Conservation (phyloP, 108 stramenopile species). For the Nitzschia sp. region DNA sequence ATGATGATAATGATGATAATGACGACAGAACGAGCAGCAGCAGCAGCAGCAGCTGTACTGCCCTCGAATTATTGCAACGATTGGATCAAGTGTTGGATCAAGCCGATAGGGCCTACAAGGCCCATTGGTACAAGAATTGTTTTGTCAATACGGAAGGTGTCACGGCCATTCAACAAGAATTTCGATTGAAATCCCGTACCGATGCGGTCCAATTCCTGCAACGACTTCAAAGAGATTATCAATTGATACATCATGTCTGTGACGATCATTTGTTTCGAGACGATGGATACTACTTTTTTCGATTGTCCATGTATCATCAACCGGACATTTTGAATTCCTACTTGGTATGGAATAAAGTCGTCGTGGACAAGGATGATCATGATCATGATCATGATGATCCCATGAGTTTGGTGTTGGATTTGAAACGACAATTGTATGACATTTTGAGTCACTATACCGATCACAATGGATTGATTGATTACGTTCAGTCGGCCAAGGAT, state of each 20-base stretch:
- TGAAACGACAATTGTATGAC: slow-evolving; percentile 26
- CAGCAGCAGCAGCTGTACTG: no score
- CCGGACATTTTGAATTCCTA: slow-evolving; percentile 57
- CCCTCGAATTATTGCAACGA: slow-evolving; percentile 39
- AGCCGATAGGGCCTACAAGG: slow-evolving; percentile 16
- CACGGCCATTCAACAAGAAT: not conserved
- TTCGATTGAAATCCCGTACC: not conserved
- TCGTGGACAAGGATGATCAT: slow-evolving; percentile 1
- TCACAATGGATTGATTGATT: slow-evolving; percentile 41
- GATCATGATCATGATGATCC: no score
- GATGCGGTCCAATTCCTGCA: slow-evolving; percentile 38
- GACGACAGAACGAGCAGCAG: slow-evolving; percentile 21
- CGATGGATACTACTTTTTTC: slow-evolving; percentile 33
- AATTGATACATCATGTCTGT: slow-evolving; percentile 9
- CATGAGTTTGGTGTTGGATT: slow-evolving; percentile 30
- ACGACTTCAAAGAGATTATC: slow-evolving; percentile 19
- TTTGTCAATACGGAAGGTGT: slow-evolving; percentile 43
- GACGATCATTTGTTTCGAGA: slow-evolving; percentile 42
- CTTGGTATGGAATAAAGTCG: slow-evolving; percentile 42
- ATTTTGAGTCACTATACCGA: slow-evolving; percentile 28
- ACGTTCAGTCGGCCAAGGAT: slow-evolving; percentile 25
- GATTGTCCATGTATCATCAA: slow-evolving; percentile 38
- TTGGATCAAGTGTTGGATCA: slow-evolving; percentile 36
- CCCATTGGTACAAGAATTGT: slow-evolving; percentile 25
- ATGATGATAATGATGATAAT: no score